Base-by-base conservation (phyloP, 2,329 filamentous ascomycete genomes). In the Aspergillus sp. region DNA sequence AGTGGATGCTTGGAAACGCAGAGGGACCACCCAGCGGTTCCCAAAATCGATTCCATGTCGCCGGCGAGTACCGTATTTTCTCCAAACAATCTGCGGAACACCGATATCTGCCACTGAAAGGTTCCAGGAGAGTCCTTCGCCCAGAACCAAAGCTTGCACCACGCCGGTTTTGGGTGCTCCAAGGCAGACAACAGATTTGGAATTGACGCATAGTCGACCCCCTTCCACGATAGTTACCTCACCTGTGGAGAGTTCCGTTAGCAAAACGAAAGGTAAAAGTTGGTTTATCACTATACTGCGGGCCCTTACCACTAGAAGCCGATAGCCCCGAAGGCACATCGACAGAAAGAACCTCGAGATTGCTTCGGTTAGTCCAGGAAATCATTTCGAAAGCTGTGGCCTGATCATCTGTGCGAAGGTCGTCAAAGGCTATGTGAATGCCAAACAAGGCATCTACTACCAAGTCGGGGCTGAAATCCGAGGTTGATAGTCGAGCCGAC, bases 281-380 rank as follows among this genome's bases (percentile, higher is more conserved):
- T 29, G 7, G 26, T 29, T 22, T 24, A 47, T 18, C 20, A 16
- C 32, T 12, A 1, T n/a, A 14, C 6, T 18, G 12, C n/a, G 5
- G 11, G 12, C 10, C 82, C 71, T 84, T 84, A 69, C 92, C 92
- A 45, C 87, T 88, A 0, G 87, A 87, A 2, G 91, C 91, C 64
- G 94, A 92, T 53, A 96, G 87, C 5, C 95, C 95, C 0, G 91
- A 94, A 0, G 95, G 95, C 6, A 96, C 87, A 72, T 96, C 94
- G n/a, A 99, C 86, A 0, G 92, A 90, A 20, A 99, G 79, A 3
- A 95, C 89, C 59, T 89, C 87, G 0, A 92, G 88, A 64, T 92
- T 90, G 71, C 89, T 91, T 64, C 92, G 89, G 72, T 97, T 98
- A 2, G 92, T 90, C 92, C 93, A 98, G 63, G 92, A 90, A 69